Conservation (phyloP, 139 green algal genomes). For the Chlorokybus atmophyticus region DNA sequence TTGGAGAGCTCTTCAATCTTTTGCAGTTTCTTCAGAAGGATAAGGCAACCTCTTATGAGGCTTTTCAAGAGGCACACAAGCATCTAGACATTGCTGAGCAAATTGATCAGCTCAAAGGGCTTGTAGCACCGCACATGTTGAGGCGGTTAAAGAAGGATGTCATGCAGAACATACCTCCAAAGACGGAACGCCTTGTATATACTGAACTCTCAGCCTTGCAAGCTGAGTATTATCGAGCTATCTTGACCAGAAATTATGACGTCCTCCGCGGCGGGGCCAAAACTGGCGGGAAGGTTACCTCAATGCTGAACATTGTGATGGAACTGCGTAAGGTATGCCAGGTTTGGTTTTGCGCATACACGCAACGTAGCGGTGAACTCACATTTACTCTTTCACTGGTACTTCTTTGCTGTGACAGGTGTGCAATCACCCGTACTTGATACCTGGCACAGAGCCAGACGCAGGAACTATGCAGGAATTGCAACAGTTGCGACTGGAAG, state of each 20-base stretch:
- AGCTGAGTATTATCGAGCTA: conserved; percentile 75
- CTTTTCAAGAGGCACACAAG: conserved; percentile 45
- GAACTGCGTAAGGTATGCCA: conserved; percentile 85
- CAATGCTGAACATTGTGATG: conserved; percentile 77
- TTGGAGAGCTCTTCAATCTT: conserved; percentile 72
- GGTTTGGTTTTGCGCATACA: too few species aligned
- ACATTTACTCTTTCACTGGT: too few species aligned
- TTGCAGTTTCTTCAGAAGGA: conserved; percentile 67
- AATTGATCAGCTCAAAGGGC: conserved; percentile 53
- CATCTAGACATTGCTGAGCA: conserved; percentile 32
- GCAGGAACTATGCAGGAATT: too few species aligned
- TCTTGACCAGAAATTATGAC: conserved; percentile 84
- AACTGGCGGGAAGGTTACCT: conserved; percentile 35
- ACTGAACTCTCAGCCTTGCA: conserved; percentile 82
- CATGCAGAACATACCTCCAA: conserved; percentile 67
- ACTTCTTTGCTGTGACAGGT: too few species aligned
- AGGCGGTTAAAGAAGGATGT: conserved; percentile 86
- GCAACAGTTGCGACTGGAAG: conserved; percentile 15
- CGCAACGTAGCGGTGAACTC: too few species aligned
- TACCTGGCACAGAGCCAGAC: conserved; percentile 22
- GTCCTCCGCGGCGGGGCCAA: conserved; percentile 47
- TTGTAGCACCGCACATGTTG: conserved; percentile 71
- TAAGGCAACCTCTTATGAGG: conserved; percentile 51
- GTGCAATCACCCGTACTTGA: conserved; percentile 66
- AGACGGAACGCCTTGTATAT: conserved; percentile 75